phyloP scores from a whole-genome alignment of 2,329 filamentous ascomycete genomes.

The Epichloe hybrida region DNA sequence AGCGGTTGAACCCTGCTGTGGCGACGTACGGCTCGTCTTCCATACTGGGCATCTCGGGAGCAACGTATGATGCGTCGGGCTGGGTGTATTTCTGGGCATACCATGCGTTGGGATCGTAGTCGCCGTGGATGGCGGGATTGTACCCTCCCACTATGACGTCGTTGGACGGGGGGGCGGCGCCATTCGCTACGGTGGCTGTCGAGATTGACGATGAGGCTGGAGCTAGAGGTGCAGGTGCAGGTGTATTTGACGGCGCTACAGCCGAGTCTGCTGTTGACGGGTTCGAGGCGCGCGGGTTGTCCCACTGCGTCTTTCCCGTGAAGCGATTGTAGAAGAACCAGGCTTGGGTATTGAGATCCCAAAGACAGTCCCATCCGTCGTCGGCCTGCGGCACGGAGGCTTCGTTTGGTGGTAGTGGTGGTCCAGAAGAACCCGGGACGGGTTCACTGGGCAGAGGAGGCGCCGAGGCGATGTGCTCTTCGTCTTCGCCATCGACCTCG shows the following conservation, averaged over 20 bases:
- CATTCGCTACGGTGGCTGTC: conserved; percentile 11
- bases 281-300: conserved; percentile 62
- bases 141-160: conserved; percentile 55
- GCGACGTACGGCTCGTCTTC: conserved; percentile 47
- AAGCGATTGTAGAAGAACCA: conserved; percentile 82
- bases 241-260: conserved; percentile 16
- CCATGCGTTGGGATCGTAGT: conserved; percentile 91
- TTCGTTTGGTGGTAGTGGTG: conserved; percentile 31
- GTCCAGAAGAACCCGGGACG: conserved; percentile 11
- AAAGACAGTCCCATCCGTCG: conserved; percentile 70
- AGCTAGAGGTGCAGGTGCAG: conserved; percentile 16
- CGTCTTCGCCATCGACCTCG: conserved; percentile 2
- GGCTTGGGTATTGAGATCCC: conserved; percentile 53
- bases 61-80: conserved; percentile 18
- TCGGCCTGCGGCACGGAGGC: conserved; percentile 35
- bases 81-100: conserved; percentile 56
- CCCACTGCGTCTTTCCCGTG: conserved; percentile 65
- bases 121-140: conserved; percentile 89
- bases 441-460: conserved; percentile 24
- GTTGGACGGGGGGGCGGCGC: conserved; percentile 14
- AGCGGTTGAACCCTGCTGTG: conserved; percentile 75
- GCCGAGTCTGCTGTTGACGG: neutral
- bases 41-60: conserved; percentile 14
- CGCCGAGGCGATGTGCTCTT: conserved; percentile 2
- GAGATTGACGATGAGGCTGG: conserved; percentile 10